Conservation (phyloP, 139 green algal genomes). For the Diplosphaera chodatii region DNA sequence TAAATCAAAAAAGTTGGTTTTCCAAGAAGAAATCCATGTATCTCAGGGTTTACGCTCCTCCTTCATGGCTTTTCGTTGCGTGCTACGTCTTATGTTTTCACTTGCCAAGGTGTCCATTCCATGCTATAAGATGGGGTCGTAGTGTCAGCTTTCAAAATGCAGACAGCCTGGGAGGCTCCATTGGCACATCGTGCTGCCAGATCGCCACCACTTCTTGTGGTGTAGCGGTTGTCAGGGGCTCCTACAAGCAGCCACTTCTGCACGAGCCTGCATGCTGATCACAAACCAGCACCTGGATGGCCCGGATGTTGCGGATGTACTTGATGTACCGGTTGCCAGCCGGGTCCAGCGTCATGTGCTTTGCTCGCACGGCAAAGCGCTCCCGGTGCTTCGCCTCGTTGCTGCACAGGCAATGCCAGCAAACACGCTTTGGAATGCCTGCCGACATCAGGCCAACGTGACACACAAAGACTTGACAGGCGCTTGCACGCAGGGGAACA, state of each 20-base stretch:
- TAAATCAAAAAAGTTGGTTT: conserved; percentile 35
- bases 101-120: conserved; percentile 45
- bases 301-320: conserved; percentile 75
- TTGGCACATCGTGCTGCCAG: too few species aligned
- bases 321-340: conserved; percentile 79
- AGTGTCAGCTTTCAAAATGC: too few species aligned
- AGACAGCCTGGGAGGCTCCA: too few species aligned
- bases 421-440: too few species aligned
- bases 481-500: too few species aligned
- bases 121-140: conserved; percentile 10
- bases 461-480: too few species aligned
- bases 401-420: too few species aligned
- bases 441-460: too few species aligned
- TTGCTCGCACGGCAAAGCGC: conserved; percentile 87
- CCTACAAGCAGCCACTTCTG: too few species aligned
- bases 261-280: too few species aligned
- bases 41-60: conserved; percentile 36
- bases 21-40: conserved; percentile 41
- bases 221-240: too few species aligned
- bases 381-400: conserved; percentile 87
- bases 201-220: too few species aligned
- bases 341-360: conserved; percentile 88
- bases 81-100: conserved; percentile 32
- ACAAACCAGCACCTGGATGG: conserved; percentile 82
- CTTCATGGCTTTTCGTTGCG: conserved; percentile 43